A percentile compares a stretch with the other conserved stretches of the same genome.
Conservation (phyloP, 75 land plant species). For the Pinus albicaulis region DNA sequence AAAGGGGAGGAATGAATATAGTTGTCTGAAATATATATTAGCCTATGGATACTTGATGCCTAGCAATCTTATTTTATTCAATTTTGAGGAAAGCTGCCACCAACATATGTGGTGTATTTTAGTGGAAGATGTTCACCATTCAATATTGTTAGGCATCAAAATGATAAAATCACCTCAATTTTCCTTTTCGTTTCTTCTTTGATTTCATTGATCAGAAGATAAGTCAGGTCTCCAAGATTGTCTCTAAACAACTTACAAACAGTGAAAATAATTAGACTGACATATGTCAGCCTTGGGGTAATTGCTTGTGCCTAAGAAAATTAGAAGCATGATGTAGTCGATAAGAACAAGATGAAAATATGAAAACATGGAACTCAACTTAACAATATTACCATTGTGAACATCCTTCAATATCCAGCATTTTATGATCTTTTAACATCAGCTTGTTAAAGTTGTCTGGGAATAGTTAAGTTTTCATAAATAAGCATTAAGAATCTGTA, state of each 20-base stretch:
- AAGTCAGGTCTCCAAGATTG: neutral
- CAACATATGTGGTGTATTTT: neutral
- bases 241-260: no score
- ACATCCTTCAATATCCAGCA: no score
- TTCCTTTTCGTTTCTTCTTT: neutral
- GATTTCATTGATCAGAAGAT: neutral
- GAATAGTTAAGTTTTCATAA: neutral
- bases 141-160: neutral
- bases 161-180: neutral
- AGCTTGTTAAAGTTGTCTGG: neutral
- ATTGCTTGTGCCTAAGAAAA: no score
- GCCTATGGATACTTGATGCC: neutral
- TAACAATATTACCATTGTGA: no score
- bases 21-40: neutral
- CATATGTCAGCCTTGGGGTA: no score
- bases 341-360: no score
- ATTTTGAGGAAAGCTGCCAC: neutral
- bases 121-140: neutral
- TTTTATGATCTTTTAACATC: no score
- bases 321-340: no score
- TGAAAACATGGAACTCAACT: no score
- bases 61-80: neutral
- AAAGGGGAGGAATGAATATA: neutral
- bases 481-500: neutral
- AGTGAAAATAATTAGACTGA: no score